Evolutionary conservation across 2,329 filamentous ascomycete genomes (phyloP), one percentile per base, ranked within the genome.

Genomic region (Penicillium sp.): DNA sequence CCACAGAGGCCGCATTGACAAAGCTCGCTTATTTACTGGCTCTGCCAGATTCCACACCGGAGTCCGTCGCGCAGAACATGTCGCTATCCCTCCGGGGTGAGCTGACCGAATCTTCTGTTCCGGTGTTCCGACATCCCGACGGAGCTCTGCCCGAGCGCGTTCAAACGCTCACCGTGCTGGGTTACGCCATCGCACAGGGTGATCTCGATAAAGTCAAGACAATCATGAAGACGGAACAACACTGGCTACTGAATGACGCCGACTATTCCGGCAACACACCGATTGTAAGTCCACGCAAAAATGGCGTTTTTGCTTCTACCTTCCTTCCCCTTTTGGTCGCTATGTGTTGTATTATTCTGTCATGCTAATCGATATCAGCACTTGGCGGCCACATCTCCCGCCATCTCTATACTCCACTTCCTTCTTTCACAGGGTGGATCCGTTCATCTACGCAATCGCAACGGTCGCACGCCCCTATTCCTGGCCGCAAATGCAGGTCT

Each of bases 1-100:
- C 93, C 0, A 90, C 90, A 22, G 93, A 97, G 77, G 93, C 91
- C 3, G 93, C 93, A 6, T 84, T 96, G 64, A 95, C 93, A 21
- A 97, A 97, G 75, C 82, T 97, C 27, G 90, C 91, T 1, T 96
- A 96, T 72, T 83, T 96, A 3, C 83, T 96, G 19, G 89, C 90
- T 5, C 74, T 85, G 5, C 86, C 89, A 1, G 82, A 80, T 31
- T 79, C 89, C n/a, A 82, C 83, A 0, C 80, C 84, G 8, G 79
- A 82, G 52, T 87, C 90, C 22, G 86, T 96, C 27, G 82, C 86
- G 3, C 80, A 79, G 59, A 82, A 82, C 59, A 96, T 96, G 85
- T 86, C 89, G 7, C 76, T 82, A 24, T 90, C 89, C 11, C 80
- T 96, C 22, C 85, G 91, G 49, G 93, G 93, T 46, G 93, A 97